phyloP scores from a whole-genome alignment of 345 rosid species.

The Boechera stricta region DNA sequence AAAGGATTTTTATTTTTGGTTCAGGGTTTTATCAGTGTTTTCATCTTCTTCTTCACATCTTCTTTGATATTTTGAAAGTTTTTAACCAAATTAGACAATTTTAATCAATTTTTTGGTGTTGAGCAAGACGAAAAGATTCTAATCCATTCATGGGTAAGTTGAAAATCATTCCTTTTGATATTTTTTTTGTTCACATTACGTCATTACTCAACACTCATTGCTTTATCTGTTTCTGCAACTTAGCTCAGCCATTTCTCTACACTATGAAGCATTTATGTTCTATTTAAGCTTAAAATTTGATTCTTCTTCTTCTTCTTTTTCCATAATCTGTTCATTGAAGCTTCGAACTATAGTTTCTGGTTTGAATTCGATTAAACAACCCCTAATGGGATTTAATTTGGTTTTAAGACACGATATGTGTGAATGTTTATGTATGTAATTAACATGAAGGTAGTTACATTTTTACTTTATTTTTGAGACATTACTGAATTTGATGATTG shows the following conservation, averaged over 20 bases:
- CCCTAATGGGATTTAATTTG: neutral
- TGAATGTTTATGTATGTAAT: neutral
- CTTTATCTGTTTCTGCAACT: too few species aligned
- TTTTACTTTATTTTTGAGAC: neutral
- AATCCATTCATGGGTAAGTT: slow-evolving; percentile 24
- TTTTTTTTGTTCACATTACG: neutral
- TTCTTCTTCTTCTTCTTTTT: slow-evolving; percentile 1
- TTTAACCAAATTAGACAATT: neutral
- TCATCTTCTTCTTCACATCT: slow-evolving; percentile 4
- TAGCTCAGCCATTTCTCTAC: neutral
- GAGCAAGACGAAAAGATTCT: neutral
- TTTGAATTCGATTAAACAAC: neutral
- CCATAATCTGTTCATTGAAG: neutral
- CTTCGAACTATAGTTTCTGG: neutral
- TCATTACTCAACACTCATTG: too few species aligned
- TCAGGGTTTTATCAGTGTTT: neutral
- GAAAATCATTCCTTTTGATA: neutral
- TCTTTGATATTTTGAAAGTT: neutral
- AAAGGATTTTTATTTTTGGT: neutral
- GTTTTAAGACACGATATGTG: too few species aligned
- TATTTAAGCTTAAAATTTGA: neutral
- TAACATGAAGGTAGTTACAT: neutral
- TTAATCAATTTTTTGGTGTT: slow-evolving; percentile 1
- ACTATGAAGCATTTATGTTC: neutral
- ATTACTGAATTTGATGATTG: neutral